A percentile compares a stretch with the other conserved stretches of the same genome.
Conservation (phyloP, 352 stramenopile genomes). For the Nannochloropsis limnetica region DNA sequence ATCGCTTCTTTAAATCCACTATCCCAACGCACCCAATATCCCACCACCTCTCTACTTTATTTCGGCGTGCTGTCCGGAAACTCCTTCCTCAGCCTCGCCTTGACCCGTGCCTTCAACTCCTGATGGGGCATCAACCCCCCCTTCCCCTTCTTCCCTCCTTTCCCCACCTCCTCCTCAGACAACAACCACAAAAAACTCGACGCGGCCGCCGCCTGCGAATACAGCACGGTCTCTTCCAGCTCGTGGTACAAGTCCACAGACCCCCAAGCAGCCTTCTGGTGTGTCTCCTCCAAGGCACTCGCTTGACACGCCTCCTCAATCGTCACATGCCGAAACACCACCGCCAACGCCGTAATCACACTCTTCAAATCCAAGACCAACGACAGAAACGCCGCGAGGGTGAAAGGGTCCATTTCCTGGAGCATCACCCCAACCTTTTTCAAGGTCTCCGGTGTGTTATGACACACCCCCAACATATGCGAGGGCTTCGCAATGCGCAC, state of each 20-base stretch:
- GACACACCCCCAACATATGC: slow-evolving; percentile 21
- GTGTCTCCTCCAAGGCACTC: background rate
- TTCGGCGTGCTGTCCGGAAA: slow-evolving; percentile 28
- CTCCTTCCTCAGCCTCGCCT: slow-evolving; percentile 22
- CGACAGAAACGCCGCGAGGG: background rate
- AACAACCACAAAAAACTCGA: slow-evolving; percentile 34
- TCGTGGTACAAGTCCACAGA: slow-evolving; percentile 21
- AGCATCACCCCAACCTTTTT: slow-evolving; percentile 16
- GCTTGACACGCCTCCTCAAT: slow-evolving; percentile 4
- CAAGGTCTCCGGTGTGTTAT: background rate
- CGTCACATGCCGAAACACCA: slow-evolving; percentile 23
- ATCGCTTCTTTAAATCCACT: background rate
- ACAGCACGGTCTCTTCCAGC: slow-evolving; percentile 31
- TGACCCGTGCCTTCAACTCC: slow-evolving; percentile 24
- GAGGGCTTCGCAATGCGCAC: slow-evolving; percentile 8
- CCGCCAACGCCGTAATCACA: slow-evolving; percentile 2
- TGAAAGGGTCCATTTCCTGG: slow-evolving; percentile 32
- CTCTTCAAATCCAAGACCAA: background rate
- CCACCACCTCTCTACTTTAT: background rate
- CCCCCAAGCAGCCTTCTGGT: slow-evolving; percentile 21
- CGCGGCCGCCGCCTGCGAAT: background rate
- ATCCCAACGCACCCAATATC: background rate
- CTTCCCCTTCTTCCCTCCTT: background rate
- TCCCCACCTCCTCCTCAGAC: background rate
- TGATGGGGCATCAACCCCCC: background rate